Evolutionary conservation across 2,329 filamentous ascomycete species (phyloP).

Genomic region (Penicillium brasilianum): DNA sequence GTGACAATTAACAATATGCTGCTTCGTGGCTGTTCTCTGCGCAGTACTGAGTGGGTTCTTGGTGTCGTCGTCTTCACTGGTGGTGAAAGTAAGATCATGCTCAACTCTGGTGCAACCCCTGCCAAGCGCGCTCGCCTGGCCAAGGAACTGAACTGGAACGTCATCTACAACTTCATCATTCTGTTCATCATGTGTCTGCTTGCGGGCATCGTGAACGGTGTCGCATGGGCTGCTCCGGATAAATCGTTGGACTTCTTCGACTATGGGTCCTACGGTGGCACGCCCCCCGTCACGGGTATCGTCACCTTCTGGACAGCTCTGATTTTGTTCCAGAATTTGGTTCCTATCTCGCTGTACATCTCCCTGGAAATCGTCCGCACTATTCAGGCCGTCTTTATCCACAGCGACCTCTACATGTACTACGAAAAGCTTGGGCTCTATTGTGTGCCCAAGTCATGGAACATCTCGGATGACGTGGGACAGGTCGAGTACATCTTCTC

Average conservation of each 20-base stretch:
- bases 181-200: conserved; percentile 88
- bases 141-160: conserved; percentile 94
- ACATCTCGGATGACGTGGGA: conserved; percentile 95
- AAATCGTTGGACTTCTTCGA: conserved; percentile 84
- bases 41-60: conserved; percentile 95
- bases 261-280: conserved; percentile 78
- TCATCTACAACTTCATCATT: conserved; percentile 93
- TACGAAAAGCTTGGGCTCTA: conserved; percentile 93
- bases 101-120: conserved; percentile 94
- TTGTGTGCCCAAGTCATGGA: conserved; percentile 97
- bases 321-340: conserved; percentile 97
- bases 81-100: conserved; percentile 98
- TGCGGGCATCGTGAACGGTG: conserved; percentile 81
- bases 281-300: conserved; percentile 79
- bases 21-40: conserved; percentile 87
- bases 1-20: conserved; percentile 95
- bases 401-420: conserved; percentile 95
- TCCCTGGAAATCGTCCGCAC: conserved; percentile 94
- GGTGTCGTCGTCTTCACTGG: conserved; percentile 94
- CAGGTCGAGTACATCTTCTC: conserved; percentile 99
- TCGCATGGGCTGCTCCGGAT: conserved; percentile 75
- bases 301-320: conserved; percentile 96
- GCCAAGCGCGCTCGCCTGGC: conserved; percentile 91
- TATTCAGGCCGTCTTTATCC: conserved; percentile 94
- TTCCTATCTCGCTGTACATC: conserved; percentile 97